phyloP scores from a whole-genome alignment of 345 rosid species.

The Arabidopsis arenosa region DNA sequence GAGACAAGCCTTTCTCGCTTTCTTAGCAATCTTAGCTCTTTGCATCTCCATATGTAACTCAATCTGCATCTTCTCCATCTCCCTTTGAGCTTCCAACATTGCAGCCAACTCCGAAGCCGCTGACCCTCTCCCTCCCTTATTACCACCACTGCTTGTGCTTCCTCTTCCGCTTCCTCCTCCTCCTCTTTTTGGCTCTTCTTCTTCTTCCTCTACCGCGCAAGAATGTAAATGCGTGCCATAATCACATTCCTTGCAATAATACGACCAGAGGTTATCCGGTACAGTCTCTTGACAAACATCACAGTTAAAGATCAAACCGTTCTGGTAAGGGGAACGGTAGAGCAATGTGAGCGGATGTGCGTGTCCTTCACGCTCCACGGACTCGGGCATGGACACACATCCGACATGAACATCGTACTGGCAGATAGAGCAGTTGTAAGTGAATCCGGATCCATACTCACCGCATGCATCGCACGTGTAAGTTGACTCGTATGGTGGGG shows the following conservation, averaged over 20 bases:
- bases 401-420: conserved; percentile 39
- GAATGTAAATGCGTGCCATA: conserved; percentile 43
- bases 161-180: neutral
- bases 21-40: conserved; percentile 37
- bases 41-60: conserved; percentile 42
- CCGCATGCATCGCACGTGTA: conserved; percentile 33
- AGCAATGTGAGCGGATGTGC: conserved; percentile 29
- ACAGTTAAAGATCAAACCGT: conserved; percentile 22
- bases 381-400: conserved; percentile 33
- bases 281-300: conserved; percentile 33
- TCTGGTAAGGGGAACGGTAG: conserved; percentile 33
- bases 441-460: conserved; percentile 41
- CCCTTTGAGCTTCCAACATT: conserved; percentile 45
- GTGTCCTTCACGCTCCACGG: conserved; percentile 42
- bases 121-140: conserved; percentile 35
- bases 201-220: conserved; percentile 29
- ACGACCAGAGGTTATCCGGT: conserved; percentile 36
- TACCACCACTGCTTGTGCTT: conserved; percentile 3
- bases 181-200: conserved; percentile 17
- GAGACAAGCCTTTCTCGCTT: conserved; percentile 35
- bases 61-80: conserved; percentile 44
- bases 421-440: conserved; percentile 37
- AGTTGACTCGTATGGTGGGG: conserved; percentile 38
- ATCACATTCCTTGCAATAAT: conserved; percentile 45
- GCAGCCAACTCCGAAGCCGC: conserved; percentile 38